Conservation (phyloP, 768 basidiomycete species). For the Pleurotus citrinopileatus region DNA sequence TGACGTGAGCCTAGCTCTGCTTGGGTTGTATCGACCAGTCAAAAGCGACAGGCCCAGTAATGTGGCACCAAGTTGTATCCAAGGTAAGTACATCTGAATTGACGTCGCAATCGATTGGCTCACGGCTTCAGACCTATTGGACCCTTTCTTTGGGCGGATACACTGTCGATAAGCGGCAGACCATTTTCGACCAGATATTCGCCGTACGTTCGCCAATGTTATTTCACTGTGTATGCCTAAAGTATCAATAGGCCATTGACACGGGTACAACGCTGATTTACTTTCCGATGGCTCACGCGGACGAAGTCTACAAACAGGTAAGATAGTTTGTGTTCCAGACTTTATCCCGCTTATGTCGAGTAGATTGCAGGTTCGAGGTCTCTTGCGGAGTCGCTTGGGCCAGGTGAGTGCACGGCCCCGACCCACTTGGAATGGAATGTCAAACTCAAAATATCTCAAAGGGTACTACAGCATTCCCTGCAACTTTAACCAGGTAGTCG, state of each 20-base stretch:
- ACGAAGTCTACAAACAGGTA: conserved; percentile 44
- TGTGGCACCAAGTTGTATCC: conserved; percentile 34
- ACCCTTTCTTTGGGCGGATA: conserved; percentile 47
- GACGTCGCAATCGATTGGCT: neutral
- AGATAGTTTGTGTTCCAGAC: neutral
- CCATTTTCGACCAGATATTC: conserved; percentile 21
- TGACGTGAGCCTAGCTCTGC: conserved; percentile 24
- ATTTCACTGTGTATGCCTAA: conserved; percentile 4
- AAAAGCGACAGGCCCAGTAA: conserved; percentile 25
- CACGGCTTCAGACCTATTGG: conserved; percentile 54
- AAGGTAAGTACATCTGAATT: conserved; percentile 23
- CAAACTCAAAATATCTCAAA: conserved; percentile 12
- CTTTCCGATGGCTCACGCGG: conserved; percentile 40
- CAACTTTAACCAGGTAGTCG: conserved; percentile 26
- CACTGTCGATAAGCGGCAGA: conserved; percentile 22
- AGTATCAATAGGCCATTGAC: conserved; percentile 51
- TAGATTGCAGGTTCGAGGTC: conserved; percentile 49
- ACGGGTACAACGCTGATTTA: conserved; percentile 69
- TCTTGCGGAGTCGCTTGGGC: conserved; percentile 37
- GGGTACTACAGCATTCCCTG: conserved; percentile 62
- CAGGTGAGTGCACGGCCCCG: too few relatives aligned
- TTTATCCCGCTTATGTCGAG: neutral
- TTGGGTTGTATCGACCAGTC: conserved; percentile 32
- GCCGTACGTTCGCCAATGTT: conserved; percentile 30
- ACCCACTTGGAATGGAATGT: too few relatives aligned